Evolutionary conservation across 2,329 filamentous ascomycete species (phyloP).

Genomic region (Hypoxylon sp.): DNA sequence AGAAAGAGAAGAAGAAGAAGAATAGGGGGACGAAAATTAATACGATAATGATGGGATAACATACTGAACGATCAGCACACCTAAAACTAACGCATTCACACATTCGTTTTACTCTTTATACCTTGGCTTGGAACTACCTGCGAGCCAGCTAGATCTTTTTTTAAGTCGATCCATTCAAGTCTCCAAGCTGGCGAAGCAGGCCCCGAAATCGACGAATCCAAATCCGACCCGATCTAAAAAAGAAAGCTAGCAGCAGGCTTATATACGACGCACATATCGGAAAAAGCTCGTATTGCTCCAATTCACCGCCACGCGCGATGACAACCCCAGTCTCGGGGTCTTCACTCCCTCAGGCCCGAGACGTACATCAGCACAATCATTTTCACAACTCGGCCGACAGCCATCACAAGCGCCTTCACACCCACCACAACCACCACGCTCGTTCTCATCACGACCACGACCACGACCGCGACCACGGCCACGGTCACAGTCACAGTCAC

Average conservation of each 20-base stretch:
- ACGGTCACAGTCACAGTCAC: constrained; percentile 44
- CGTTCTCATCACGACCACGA: constrained; percentile 40
- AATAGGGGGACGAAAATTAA: constrained; percentile 35
- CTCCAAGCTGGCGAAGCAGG: constrained; percentile 36
- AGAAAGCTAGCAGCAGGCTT: constrained; percentile 36
- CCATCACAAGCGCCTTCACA: constrained; percentile 37
- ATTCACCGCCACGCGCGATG: constrained; percentile 54
- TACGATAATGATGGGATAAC: constrained; percentile 43
- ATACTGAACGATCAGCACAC: constrained; percentile 44
- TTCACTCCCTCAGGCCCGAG: constrained; percentile 59
- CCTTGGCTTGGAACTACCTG: constrained; percentile 15
- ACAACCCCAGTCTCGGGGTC: constrained; percentile 55
- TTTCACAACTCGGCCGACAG: constrained; percentile 44
- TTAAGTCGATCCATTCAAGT: not conserved
- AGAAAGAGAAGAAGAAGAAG: constrained; percentile 12
- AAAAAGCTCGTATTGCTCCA: constrained; percentile 47
- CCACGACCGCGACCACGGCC: no score
- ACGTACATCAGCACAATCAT: constrained; percentile 47
- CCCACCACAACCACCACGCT: constrained; percentile 44
- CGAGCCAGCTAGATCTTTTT: constrained; percentile 31
- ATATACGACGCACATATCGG: constrained; percentile 38
- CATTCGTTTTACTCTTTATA: constrained; percentile 19
- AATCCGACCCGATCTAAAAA: constrained; percentile 31
- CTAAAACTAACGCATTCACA: constrained; percentile 40
- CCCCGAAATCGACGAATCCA: constrained; percentile 27